Evolutionary conservation across 257 asterid species (phyloP).

Genomic region (Nicotiana undulata): DNA sequence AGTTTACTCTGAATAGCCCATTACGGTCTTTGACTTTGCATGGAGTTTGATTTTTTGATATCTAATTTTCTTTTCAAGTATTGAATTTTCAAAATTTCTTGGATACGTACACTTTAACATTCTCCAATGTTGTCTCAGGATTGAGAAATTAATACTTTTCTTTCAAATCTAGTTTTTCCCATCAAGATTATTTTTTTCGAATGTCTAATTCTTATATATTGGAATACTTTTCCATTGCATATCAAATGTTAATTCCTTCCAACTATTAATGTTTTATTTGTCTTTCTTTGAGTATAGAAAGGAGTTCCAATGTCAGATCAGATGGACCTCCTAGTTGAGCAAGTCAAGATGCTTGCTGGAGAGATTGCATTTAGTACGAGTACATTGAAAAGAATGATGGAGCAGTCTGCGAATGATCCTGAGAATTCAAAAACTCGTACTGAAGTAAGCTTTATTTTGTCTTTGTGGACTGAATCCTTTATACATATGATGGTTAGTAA

Average conservation of each 20-base stretch:
- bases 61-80: background rate
- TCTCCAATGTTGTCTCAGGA: background rate
- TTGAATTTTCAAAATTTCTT: background rate
- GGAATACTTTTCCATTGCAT: background rate
- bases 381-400: constrained; percentile 80
- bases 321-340: constrained; percentile 93
- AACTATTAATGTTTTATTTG: background rate
- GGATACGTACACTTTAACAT: background rate
- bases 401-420: constrained; percentile 76
- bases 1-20: background rate
- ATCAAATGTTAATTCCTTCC: background rate
- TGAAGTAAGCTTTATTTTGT: constrained; percentile 33
- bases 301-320: constrained; percentile 76
- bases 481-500: background rate
- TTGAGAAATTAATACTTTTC: background rate
- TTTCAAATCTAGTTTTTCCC: background rate
- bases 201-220: background rate
- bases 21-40: background rate
- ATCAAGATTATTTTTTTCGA: background rate
- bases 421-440: constrained; percentile 54
- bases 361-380: constrained; percentile 94
- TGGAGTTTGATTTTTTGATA: background rate
- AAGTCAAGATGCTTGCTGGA: constrained; percentile 98
- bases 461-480: background rate
- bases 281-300: constrained; percentile 37